A percentile compares a stretch with the other conserved stretches of the same genome.
Evolutionary conservation across 768 basidiomycete species (phyloP).

Genomic region (Tubosaeta sp.): DNA sequence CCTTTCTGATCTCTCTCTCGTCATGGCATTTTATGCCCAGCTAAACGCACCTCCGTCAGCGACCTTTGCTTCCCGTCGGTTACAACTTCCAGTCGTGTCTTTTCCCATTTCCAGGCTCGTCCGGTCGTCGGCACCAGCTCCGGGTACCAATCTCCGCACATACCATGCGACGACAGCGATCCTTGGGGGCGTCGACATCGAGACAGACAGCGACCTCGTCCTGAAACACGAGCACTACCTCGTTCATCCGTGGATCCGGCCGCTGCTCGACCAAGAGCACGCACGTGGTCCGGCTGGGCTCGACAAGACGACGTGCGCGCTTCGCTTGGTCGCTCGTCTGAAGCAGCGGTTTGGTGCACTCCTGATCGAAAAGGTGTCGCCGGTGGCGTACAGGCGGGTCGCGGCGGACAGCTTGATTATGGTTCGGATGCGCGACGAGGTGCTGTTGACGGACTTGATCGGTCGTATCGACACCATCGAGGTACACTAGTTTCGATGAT

Average conservation of each 20-base stretch:
- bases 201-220: slow-evolving; percentile 1
- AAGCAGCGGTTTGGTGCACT: slow-evolving; percentile 5
- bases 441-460: neutral
- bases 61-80: neutral
- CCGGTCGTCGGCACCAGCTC: no score
- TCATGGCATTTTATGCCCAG: neutral
- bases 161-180: neutral
- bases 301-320: neutral
- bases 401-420: slow-evolving; percentile 10
- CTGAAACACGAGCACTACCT: neutral
- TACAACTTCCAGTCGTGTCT: slow-evolving; percentile 3
- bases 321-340: slow-evolving; percentile 1
- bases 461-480: neutral
- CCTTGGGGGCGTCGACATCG: slow-evolving; percentile 3
- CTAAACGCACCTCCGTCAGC: neutral
- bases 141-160: neutral
- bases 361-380: neutral
- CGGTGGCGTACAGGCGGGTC: slow-evolving; percentile 8
- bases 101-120: neutral
- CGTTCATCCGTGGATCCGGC: slow-evolving; percentile 14
- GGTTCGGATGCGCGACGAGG: neutral
- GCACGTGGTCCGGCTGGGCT: neutral
- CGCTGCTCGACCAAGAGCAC: slow-evolving; percentile 4
- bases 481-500: neutral
- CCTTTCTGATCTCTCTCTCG: neutral